A percentile compares a stretch with the other conserved stretches of the same genome.
These are phyloP conservation scores for Scheffersomyces stipitis DNA, from an alignment of 805 yeast species.

Conservation along the genomic window DNA sequence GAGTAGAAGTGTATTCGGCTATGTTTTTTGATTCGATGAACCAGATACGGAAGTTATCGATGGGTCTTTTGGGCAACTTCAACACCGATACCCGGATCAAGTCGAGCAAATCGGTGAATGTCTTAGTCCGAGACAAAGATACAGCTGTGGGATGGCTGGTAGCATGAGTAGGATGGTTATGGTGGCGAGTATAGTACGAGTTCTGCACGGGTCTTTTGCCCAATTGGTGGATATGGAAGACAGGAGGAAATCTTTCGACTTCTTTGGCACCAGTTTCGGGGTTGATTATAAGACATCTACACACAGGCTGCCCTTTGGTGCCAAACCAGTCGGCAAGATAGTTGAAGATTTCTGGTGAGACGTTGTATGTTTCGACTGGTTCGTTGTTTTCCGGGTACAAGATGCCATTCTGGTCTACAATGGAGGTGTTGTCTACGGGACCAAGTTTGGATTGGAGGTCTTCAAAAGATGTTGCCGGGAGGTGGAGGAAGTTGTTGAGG, in stretches of 20 bases:
- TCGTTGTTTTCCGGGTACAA: constrained; percentile 29
- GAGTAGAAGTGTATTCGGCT: constrained; percentile 20
- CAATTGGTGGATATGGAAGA: constrained; percentile 34
- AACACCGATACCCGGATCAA: constrained; percentile 20
- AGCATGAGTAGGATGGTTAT: constrained; percentile 1
- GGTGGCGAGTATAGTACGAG: constrained; percentile 2
- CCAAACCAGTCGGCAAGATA: constrained; percentile 57
- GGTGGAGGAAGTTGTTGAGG: constrained; percentile 39
- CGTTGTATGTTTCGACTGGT: constrained; percentile 18
- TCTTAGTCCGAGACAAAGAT: constrained; percentile 30
- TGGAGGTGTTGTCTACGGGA: constrained; percentile 44
- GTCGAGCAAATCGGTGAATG: constrained; percentile 34
- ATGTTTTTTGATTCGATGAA: constrained; percentile 26
- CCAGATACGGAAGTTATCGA: constrained; percentile 34
- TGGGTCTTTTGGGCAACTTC: constrained; percentile 14
- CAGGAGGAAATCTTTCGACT: constrained; percentile 38
- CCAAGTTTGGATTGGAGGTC: constrained; percentile 37
- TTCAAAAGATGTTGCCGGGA: constrained; percentile 24
- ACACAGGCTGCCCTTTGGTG: constrained; percentile 34
- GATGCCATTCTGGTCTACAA: constrained; percentile 47
- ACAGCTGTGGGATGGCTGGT: constrained; percentile 11
- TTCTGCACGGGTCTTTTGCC: constrained; percentile 14
- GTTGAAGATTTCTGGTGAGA: constrained; percentile 47
- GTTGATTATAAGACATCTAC: constrained; percentile 27
- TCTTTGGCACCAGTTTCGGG: constrained; percentile 23